Evolutionary conservation across 2,329 filamentous ascomycete genomes (phyloP), one percentile per base, ranked within the genome.

Genomic region (Phialophora expanda): DNA sequence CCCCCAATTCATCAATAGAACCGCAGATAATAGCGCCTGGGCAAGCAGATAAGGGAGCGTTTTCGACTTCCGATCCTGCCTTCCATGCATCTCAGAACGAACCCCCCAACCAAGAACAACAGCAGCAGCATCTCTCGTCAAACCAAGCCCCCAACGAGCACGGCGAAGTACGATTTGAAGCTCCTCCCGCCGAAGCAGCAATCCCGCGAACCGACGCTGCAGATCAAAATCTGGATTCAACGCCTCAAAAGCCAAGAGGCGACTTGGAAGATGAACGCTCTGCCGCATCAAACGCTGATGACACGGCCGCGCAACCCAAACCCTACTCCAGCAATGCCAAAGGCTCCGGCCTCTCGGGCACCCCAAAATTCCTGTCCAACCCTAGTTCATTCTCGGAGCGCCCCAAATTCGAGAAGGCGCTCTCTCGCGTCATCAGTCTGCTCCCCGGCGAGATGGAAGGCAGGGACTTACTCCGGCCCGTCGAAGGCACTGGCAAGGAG

Each of bases 401-500:
- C 11, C 69, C 70, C 5, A 64, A 68, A 56, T 71, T 73, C 60
- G 71, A 73, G 63, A 67, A 70, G 55, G 68, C 71, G 17, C 65
- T 73, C 12, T 30, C 66, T n/a, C 64, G 64, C 7, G 67, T 73
- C 17, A 65, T 73, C 44, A 68, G 61, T 24, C 61, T 73, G 20
- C 56, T 73, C 11, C 71, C 71, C 9, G 71, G 70, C 26, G 71
- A 73, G 44, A 71, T 73, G 64, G 70, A 71, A 56, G 70, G 70
- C 32, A 67, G 71, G 51, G 76, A 77, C 26, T 71, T 80, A 8
- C 71, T 80, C 1, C 74, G 76, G 4, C 75, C 77, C 3, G 76
- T 81, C 53, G 72, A 77, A 20, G 70, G 73, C 2, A 78, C 78
- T 1, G 79, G 79, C 30, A 76, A 79, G 60, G 74, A 76, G 57